Conservation (phyloP, 371 early-diverging fungal genomes). For the Syncephalastrum racemosum region DNA sequence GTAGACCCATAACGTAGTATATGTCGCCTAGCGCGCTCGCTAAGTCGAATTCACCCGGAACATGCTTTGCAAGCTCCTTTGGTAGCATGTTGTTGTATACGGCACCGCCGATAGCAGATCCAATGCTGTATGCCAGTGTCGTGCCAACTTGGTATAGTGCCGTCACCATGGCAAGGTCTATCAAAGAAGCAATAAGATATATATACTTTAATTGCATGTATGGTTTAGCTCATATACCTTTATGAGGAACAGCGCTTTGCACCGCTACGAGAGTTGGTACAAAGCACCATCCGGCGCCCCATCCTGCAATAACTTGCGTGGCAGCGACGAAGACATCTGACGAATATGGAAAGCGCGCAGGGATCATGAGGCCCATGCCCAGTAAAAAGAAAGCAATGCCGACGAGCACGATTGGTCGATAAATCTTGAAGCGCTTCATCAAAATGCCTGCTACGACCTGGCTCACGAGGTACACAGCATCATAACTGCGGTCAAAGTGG, state of each 20-base stretch:
- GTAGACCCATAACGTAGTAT: slow-evolving; percentile 14
- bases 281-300: slow-evolving; percentile 42
- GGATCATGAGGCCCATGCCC: slow-evolving; percentile 52
- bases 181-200: slow-evolving; percentile 7
- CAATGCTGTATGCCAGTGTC: slow-evolving; percentile 40
- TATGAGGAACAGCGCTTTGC: slow-evolving; percentile 26
- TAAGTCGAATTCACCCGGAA: slow-evolving; percentile 36
- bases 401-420: slow-evolving; percentile 38
- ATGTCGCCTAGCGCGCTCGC: slow-evolving; percentile 15
- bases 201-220: background rate
- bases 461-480: slow-evolving; percentile 33
- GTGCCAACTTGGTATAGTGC: slow-evolving; percentile 41
- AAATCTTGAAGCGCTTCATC: slow-evolving; percentile 37
- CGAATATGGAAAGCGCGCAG: slow-evolving; percentile 38
- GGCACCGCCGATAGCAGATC: slow-evolving; percentile 44
- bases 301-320: slow-evolving; percentile 46
- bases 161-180: slow-evolving; percentile 42
- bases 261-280: slow-evolving; percentile 26
- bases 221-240: slow-evolving; percentile 6
- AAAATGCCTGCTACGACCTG: slow-evolving; percentile 30
- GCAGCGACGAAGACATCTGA: slow-evolving; percentile 41
- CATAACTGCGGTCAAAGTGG: slow-evolving; percentile 41
- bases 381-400: slow-evolving; percentile 39
- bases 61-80: slow-evolving; percentile 23
- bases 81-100: slow-evolving; percentile 49